These are phyloP conservation scores for Verticillium nubilum DNA, from an alignment of 2,329 filamentous ascomycete genomes.

Conservation along the genomic window DNA sequence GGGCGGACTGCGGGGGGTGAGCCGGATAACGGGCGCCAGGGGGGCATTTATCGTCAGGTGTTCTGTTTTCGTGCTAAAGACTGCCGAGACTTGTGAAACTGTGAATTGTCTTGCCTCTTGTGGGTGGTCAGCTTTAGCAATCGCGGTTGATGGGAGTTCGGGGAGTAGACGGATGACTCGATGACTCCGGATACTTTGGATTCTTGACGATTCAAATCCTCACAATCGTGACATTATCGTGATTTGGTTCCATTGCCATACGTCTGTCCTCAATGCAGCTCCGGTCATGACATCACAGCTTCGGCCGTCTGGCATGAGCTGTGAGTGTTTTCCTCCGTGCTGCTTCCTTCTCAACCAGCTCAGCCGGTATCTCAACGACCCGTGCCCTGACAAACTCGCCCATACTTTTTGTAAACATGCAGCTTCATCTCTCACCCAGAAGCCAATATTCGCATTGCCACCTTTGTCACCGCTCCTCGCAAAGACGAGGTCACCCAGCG, in stretches of 20 bases:
- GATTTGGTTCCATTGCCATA: too few relatives aligned
- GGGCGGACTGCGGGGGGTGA: not conserved
- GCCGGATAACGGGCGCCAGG: not conserved
- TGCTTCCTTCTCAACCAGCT: slow-evolving; percentile 16
- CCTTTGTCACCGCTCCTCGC: slow-evolving; percentile 27
- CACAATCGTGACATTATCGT: too few relatives aligned
- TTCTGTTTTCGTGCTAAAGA: not conserved
- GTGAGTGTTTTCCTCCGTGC: slow-evolving; percentile 4
- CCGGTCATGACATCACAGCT: not conserved
- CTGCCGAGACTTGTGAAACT: not conserved
- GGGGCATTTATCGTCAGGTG: not conserved
- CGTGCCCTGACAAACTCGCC: slow-evolving; percentile 38
- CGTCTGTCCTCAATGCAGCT: not conserved
- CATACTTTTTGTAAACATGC: slow-evolving; percentile 47
- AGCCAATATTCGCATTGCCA: slow-evolving; percentile 26
- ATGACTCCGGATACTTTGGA: too few relatives aligned
- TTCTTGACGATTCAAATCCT: too few relatives aligned
- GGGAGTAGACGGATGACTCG: too few relatives aligned
- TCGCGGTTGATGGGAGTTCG: too few relatives aligned
- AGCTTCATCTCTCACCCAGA: slow-evolving; percentile 27
- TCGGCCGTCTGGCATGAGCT: not conserved
- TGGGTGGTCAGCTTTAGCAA: too few relatives aligned
- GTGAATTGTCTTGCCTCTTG: too few relatives aligned
- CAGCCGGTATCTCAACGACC: slow-evolving; percentile 19
- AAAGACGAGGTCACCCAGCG: slow-evolving; percentile 23